phyloP scores from a whole-genome alignment of 73 alveolate species.

The Breviolum minutum region DNA sequence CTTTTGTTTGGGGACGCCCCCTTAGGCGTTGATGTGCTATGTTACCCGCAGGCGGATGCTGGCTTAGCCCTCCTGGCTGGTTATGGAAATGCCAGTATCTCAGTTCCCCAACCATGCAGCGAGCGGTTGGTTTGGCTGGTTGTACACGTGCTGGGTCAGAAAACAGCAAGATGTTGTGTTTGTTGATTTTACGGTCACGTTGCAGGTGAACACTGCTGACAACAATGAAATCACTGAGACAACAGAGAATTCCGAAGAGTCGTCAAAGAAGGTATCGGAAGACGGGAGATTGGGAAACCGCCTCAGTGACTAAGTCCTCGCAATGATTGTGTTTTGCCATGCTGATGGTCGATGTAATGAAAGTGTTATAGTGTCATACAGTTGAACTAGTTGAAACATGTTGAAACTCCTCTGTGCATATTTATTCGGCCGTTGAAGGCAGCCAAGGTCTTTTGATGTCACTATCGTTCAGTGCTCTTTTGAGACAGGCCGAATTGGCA shows the following conservation, averaged over 20 bases:
- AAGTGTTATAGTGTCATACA: too few species aligned
- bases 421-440: not conserved
- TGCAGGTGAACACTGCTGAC: slow-evolving; percentile 81
- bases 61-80: slow-evolving; percentile 85
- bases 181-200: not conserved
- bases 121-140: not conserved
- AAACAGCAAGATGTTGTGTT: not conserved
- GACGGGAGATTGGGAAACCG: too few species aligned
- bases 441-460: not conserved
- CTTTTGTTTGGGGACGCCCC: not conserved
- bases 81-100: slow-evolving; percentile 64
- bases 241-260: slow-evolving; percentile 1
- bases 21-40: not conserved
- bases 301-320: too few species aligned
- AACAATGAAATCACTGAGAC: slow-evolving; percentile 54
- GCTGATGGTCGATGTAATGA: too few species aligned
- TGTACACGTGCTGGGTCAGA: not conserved
- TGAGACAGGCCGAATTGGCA: slow-evolving; percentile 52
- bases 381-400: not conserved
- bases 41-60: slow-evolving; percentile 51
- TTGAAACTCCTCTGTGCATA: not conserved
- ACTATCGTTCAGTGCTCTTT: not conserved
- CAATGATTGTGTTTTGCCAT: too few species aligned
- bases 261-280: slow-evolving; percentile 21
- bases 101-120: not conserved